Conservation (phyloP, 148 eudicot genomes). For the Persicaria tinctoria region DNA sequence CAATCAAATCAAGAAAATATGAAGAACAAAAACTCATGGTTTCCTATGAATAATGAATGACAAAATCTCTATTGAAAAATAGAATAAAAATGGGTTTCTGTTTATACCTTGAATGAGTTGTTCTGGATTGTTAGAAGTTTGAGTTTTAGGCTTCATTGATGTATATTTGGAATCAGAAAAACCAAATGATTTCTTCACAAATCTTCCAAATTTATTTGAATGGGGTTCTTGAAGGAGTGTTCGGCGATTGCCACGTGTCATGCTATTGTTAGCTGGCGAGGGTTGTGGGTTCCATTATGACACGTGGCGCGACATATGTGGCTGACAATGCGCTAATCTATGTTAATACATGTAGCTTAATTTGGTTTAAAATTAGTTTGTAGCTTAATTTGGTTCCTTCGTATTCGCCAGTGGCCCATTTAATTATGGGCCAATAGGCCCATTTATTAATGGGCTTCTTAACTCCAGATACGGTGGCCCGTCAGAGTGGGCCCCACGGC, state of each 20-base stretch:
- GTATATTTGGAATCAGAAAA: neutral
- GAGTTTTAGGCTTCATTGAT: conserved; percentile 20
- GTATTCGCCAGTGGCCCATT: neutral
- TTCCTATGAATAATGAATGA: no score
- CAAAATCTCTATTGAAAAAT: neutral
- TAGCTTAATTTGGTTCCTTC: neutral
- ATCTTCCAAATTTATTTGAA: conserved; percentile 12
- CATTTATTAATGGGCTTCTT: neutral
- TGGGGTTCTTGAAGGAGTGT: conserved; percentile 15
- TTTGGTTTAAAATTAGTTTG: conserved; percentile 1
- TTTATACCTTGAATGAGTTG: conserved; percentile 50
- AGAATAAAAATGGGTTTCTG: neutral
- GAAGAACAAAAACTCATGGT: neutral
- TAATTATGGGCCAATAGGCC: neutral
- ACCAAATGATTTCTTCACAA: neutral
- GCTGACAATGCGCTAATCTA: conserved; percentile 10
- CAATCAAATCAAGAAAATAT: neutral
- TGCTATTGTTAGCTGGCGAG: conserved; percentile 3
- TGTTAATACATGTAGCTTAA: neutral
- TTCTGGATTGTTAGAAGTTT: conserved; percentile 30
- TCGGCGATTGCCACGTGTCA: conserved; percentile 14
- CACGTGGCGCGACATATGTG: conserved; percentile 26
- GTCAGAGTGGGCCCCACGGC: neutral
- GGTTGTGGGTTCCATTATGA: conserved; percentile 18
- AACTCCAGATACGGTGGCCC: no score